Conservation (phyloP, 805 yeast genomes). For the Metschnikowia henanensis region DNA sequence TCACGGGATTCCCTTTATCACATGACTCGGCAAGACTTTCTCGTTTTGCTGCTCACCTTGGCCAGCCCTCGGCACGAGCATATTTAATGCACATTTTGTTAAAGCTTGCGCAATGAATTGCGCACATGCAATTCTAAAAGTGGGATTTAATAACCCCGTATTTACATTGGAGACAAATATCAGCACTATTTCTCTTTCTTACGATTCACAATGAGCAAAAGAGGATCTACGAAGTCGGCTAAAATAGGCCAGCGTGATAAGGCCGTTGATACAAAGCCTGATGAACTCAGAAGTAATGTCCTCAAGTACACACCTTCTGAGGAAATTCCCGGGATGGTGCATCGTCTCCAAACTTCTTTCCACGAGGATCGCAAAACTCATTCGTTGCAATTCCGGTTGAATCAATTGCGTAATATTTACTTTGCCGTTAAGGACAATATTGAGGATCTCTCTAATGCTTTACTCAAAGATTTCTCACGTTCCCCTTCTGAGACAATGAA, state of each 20-base stretch:
- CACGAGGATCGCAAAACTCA: conserved; percentile 47
- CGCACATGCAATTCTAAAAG: not conserved
- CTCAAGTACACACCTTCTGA: conserved; percentile 45
- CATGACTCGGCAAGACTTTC: not conserved
- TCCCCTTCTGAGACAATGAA: conserved; percentile 59
- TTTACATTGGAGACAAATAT: no score
- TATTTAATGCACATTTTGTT: no score
- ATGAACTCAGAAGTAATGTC: not conserved
- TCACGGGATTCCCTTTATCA: not conserved
- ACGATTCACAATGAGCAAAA: no score
- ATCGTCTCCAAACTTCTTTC: conserved; percentile 41
- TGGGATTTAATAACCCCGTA: not conserved
- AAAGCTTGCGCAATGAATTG: not conserved
- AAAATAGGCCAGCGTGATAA: not conserved
- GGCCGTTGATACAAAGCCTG: not conserved
- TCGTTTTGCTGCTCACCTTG: no score
- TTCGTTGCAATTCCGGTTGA: conserved; percentile 54
- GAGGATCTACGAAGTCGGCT: not conserved
- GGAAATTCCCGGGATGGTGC: conserved; percentile 50
- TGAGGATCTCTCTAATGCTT: conserved; percentile 54
- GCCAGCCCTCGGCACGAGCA: no score
- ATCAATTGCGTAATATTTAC: conserved; percentile 67
- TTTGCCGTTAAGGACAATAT: conserved; percentile 60
- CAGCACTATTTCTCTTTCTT: no score
- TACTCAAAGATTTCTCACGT: conserved; percentile 67